A percentile compares a stretch with the other conserved stretches of the same genome.
phyloP scores from a whole-genome alignment of 371 early-diverging fungal genomes.

The Apophysomyces elegans region DNA sequence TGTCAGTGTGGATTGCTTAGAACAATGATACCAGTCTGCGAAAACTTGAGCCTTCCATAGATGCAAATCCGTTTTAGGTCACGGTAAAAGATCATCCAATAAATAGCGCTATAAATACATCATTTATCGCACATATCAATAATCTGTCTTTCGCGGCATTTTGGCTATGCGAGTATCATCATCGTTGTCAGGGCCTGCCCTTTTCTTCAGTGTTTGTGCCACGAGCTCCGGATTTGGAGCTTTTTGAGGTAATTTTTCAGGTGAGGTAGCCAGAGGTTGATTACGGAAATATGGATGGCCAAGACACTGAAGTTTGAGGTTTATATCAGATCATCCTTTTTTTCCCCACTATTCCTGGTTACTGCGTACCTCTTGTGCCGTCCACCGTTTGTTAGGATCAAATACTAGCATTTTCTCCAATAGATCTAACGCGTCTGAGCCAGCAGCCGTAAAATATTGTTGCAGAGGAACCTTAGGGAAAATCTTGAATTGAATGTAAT shows the following conservation, averaged over 20 bases:
- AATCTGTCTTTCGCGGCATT: conserved; percentile 3
- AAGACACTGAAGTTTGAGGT: conserved; percentile 61
- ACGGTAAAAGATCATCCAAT: too few relatives aligned
- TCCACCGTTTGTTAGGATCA: conserved; percentile 91
- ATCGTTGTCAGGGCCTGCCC: conserved; percentile 19
- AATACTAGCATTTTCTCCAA: conserved; percentile 91
- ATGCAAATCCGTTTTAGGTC: too few relatives aligned
- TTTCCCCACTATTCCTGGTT: not conserved
- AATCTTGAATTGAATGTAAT: conserved; percentile 64
- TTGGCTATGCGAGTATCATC: conserved; percentile 17
- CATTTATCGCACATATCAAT: too few relatives aligned
- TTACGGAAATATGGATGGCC: conserved; percentile 91
- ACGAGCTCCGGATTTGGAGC: conserved; percentile 33
- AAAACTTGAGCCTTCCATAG: too few relatives aligned
- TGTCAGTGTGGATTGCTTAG: too few relatives aligned
- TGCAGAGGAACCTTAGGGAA: conserved; percentile 80
- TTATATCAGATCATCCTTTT: not conserved
- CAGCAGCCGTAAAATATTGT: conserved; percentile 91
- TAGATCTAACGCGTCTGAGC: conserved; percentile 90
- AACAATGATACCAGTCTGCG: too few relatives aligned
- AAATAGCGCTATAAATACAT: too few relatives aligned
- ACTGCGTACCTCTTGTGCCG: conserved; percentile 70
- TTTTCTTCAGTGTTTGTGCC: conserved; percentile 31
- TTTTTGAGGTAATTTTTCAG: conserved; percentile 78
- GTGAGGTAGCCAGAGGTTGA: conserved; percentile 85